phyloP scores from a whole-genome alignment of 768 basidiomycete genomes.

The Tulasnella sp. region DNA sequence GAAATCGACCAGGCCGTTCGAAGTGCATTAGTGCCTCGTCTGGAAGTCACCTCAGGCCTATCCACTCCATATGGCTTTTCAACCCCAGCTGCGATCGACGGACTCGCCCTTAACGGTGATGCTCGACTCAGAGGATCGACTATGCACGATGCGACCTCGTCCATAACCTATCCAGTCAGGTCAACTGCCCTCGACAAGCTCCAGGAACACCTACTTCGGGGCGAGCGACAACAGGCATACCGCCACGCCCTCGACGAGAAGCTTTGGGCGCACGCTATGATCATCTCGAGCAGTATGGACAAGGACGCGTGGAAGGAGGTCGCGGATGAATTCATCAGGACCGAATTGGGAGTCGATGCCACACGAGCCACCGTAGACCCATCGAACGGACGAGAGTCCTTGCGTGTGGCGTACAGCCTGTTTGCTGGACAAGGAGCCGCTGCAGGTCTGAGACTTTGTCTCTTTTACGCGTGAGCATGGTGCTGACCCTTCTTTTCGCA shows the following conservation, averaged over 20 bases:
- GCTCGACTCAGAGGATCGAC: neutral
- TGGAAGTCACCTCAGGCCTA: slow-evolving; percentile 26
- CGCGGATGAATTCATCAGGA: slow-evolving; percentile 69
- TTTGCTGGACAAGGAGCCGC: slow-evolving; percentile 73
- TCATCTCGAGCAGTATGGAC: slow-evolving; percentile 87
- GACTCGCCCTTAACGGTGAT: neutral
- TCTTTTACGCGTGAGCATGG: slow-evolving; percentile 13
- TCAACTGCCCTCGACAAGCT: slow-evolving; percentile 64
- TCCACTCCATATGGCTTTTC: slow-evolving; percentile 13
- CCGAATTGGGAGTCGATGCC: slow-evolving; percentile 46
- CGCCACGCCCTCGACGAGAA: slow-evolving; percentile 79
- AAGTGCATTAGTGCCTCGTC: slow-evolving; percentile 51
- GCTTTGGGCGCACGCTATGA: slow-evolving; percentile 91
- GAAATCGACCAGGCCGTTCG: slow-evolving; percentile 67
- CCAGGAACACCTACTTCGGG: slow-evolving; percentile 65
- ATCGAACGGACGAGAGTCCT: slow-evolving; percentile 51
- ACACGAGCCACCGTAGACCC: slow-evolving; percentile 20
- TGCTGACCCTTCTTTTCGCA: neutral
- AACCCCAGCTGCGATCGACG: slow-evolving; percentile 5
- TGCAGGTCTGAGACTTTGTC: slow-evolving; percentile 41
- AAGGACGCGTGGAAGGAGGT: slow-evolving; percentile 90
- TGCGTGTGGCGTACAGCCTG: slow-evolving; percentile 71
- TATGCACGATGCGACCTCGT: slow-evolving; percentile 34
- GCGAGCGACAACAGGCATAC: slow-evolving; percentile 78
- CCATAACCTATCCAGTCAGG: slow-evolving; percentile 49